Base-by-base conservation (phyloP, 352 stramenopile species). In the Blastocystis sp. region DNA sequence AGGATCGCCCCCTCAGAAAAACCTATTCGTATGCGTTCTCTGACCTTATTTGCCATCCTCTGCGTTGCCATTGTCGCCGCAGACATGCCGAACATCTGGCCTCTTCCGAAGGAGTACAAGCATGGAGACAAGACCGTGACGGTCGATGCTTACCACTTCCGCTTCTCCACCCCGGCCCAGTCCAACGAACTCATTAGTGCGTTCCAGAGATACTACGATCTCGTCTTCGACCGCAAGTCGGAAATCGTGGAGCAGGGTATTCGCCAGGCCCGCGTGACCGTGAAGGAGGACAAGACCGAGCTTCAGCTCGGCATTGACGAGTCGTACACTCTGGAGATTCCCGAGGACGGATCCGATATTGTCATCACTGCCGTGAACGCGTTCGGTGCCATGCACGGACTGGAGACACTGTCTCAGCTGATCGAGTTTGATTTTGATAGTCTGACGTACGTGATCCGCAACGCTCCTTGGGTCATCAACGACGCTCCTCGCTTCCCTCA, bases 401-500 rank as follows among this genome's bases (percentile, higher is more conserved):
- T 89, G 19, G 80, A 89, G 61, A 81, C 76, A 19, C 80, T 89
- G 64, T 89, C 84, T 66, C 76, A 89, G 80, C 68, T 89, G 54
- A 89, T 89, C 45, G 42, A 54, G 4, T 89, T 48, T 43, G 42
- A 77, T 40, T 54, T 38, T 6, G 28, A 77, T 34, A 68, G 40
- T 90, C 57, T 52, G 48, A 89, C 76, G 17, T 89, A 63, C 14
- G 45, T 69, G 4, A 82, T 89, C 45, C 54, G 69, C 4, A 62
- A 68, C 24, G 70, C 77, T 9, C 84, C 84, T 81, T 87, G 59
- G 74, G 60, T 90, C 40, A 89, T 69, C 57, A 52, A 90, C 48
- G 84, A 89, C 48, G 60, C 74, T 66, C 76, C 62, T 84, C 59
- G 59, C 64, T 94, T 92, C 89, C 43, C 74, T 10, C 92, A 92